phyloP scores from a whole-genome alignment of 73 alveolate genomes.

The Tetrahymena elliotti region DNA sequence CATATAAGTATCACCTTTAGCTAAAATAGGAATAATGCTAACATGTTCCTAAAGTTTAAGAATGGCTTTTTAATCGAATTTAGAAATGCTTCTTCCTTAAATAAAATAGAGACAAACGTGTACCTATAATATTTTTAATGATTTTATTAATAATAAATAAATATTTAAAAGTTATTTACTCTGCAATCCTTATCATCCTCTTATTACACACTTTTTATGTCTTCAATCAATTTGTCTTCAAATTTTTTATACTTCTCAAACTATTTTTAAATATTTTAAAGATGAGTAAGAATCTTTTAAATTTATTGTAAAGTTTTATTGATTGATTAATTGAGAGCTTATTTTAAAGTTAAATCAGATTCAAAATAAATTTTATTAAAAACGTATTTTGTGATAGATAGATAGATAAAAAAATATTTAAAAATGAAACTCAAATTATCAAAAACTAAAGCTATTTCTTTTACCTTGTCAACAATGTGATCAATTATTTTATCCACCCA shows the following conservation, averaged over 20 bases:
- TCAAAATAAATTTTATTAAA: too few relatives aligned
- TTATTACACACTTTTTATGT: background rate
- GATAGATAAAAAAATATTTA: too few relatives aligned
- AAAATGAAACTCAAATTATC: background rate
- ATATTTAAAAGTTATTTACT: background rate
- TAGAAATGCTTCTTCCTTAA: slow-evolving; percentile 19
- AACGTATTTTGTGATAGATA: background rate
- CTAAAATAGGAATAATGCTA: slow-evolving; percentile 31
- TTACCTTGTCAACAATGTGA: background rate
- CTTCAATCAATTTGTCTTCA: background rate
- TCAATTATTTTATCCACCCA: background rate
- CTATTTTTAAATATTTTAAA: background rate
- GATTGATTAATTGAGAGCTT: background rate
- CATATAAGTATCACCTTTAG: slow-evolving; percentile 32
- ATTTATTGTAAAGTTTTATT: too few relatives aligned
- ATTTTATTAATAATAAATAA: too few relatives aligned
- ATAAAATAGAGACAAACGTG: slow-evolving; percentile 42
- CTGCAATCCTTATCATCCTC: background rate
- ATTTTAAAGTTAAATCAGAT: too few relatives aligned
- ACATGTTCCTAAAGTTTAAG: background rate
- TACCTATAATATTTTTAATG: background rate
- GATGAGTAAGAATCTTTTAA: background rate
- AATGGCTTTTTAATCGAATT: slow-evolving; percentile 22
- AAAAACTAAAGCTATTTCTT: background rate
- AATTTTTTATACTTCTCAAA: background rate